These are phyloP conservation scores for Malus hybrid DNA, from an alignment of 331 rosid species.

Conservation along the genomic window DNA sequence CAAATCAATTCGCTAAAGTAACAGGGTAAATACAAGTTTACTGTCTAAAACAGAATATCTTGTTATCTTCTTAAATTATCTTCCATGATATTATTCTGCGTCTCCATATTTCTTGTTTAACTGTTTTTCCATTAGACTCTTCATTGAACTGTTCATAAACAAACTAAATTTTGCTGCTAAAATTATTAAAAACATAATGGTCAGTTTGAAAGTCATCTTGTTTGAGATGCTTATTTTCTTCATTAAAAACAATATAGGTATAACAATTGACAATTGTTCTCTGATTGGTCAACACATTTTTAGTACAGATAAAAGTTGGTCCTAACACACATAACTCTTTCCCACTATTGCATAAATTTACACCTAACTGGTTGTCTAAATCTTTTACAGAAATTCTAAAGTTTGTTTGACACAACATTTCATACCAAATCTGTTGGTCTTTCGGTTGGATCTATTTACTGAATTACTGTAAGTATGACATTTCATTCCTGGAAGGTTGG, in stretches of 20 bases:
- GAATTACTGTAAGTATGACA: conserved; percentile 14
- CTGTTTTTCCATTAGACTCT: no score
- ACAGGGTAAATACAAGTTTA: no score
- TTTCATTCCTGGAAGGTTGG: conserved; percentile 23
- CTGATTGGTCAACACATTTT: conserved; percentile 1
- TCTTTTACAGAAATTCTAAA: conserved; percentile 12
- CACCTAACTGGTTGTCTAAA: conserved; percentile 10
- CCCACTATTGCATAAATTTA: conserved; percentile 33
- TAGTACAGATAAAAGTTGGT: conserved; percentile 1
- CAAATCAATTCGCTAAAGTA: no score
- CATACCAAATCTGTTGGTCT: conserved; percentile 27
- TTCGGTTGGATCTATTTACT: not conserved
- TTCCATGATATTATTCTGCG: no score
- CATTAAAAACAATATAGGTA: not conserved
- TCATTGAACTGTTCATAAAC: no score
- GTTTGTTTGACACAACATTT: conserved; percentile 26
- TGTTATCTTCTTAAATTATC: no score
- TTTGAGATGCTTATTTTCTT: no score
- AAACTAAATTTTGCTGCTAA: no score
- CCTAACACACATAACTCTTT: conserved; percentile 7
- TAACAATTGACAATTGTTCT: conserved; percentile 6
- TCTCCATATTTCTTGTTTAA: no score
- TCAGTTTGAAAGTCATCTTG: no score
- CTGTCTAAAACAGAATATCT: no score
- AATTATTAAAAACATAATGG: no score